phyloP scores from a whole-genome alignment of 2,329 filamentous ascomycete species.

The Thielaviopsis populi region DNA sequence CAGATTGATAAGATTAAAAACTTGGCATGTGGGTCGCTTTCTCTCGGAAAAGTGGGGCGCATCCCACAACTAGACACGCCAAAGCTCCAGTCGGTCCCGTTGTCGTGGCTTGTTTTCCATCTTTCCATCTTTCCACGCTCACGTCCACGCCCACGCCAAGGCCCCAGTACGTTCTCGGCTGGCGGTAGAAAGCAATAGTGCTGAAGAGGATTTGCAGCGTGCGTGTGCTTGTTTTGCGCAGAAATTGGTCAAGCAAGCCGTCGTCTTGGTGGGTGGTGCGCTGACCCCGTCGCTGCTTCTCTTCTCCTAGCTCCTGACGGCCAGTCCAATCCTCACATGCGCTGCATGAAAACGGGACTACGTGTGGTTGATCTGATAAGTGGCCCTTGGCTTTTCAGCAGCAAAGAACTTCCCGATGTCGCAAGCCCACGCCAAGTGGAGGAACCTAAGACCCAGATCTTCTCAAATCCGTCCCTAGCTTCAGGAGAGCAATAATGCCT shows the following conservation, averaged over 20 bases:
- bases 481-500: background rate
- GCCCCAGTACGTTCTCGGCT: background rate
- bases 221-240: background rate
- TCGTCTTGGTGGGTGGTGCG: too few relatives aligned
- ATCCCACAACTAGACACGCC: background rate
- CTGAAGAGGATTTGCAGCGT: too few relatives aligned
- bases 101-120: background rate
- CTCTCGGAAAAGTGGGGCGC: background rate
- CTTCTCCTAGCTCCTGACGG: too few relatives aligned
- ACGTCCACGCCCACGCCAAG: background rate
- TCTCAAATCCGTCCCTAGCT: background rate
- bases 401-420: background rate
- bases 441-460: background rate
- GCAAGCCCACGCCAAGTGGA: background rate
- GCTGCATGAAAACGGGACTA: background rate
- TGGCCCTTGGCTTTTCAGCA: background rate
- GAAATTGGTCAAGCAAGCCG: background rate
- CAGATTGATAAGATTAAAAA: slow-evolving; percentile 33
- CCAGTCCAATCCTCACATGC: background rate
- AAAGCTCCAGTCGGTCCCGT: background rate
- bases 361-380: background rate
- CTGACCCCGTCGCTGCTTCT: too few relatives aligned
- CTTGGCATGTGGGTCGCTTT: background rate
- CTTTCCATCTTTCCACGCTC: background rate
- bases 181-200: too few relatives aligned